Evolutionary conservation across 2,329 filamentous ascomycete species (phyloP).

Genomic region (Aspergillus clavatus): DNA sequence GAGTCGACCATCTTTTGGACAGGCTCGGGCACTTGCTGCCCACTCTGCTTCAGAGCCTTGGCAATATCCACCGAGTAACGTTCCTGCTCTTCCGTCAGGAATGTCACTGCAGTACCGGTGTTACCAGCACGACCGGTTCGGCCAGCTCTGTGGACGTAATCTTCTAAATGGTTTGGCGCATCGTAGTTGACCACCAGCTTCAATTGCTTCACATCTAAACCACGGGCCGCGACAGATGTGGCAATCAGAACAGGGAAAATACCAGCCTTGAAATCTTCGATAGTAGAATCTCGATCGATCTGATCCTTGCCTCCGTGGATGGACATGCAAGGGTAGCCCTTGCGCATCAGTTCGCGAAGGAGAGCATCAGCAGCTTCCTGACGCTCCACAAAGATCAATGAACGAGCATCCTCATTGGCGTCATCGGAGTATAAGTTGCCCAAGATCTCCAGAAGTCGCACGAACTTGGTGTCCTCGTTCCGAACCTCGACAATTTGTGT

Average conservation of each 20-base stretch:
- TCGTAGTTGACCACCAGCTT: conserved; percentile 96
- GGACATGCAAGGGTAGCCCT: conserved; percentile 86
- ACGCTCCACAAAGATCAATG: conserved; percentile 85
- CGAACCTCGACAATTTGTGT: conserved; percentile 88
- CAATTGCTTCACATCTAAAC: conserved; percentile 90
- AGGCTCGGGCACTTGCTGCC: conserved; percentile 70
- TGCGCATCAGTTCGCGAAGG: conserved; percentile 71
- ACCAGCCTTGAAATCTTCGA: conserved; percentile 89
- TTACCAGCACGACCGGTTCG: conserved; percentile 93
- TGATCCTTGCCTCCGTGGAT: conserved; percentile 94
- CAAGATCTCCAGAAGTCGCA: conserved; percentile 76
- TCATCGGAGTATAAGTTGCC: conserved; percentile 71
- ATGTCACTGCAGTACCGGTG: conserved; percentile 89
- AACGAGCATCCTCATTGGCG: conserved; percentile 81
- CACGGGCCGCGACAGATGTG: conserved; percentile 90
- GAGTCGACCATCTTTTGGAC: conserved; percentile 58
- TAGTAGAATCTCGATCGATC: conserved; percentile 85
- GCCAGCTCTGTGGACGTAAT: conserved; percentile 92
- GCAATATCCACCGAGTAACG: conserved; percentile 83
- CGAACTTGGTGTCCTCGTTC: conserved; percentile 76
- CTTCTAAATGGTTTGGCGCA: conserved; percentile 87
- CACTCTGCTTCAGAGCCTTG: conserved; percentile 89
- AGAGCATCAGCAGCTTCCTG: conserved; percentile 84
- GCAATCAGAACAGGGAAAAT: conserved; percentile 86
- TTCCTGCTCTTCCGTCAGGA: conserved; percentile 86